These are phyloP conservation scores for Cryptomeria japonica DNA, from an alignment of 75 land plant species.

Conservation along the genomic window DNA sequence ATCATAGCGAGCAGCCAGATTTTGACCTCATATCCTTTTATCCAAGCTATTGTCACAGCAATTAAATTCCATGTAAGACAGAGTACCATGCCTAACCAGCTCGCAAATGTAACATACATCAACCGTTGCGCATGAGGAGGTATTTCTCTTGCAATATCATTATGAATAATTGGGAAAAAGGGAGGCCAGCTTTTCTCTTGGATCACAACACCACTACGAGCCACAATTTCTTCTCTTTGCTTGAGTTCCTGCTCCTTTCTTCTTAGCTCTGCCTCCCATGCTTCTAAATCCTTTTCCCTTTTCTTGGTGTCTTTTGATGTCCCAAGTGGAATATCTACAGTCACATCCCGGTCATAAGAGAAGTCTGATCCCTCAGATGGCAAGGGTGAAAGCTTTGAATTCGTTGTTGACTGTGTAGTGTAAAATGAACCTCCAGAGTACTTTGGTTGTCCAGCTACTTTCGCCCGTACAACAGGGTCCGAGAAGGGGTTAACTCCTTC, in stretches of 20 bases:
- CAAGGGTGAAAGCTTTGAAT: conserved; percentile 23
- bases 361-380: conserved; percentile 38
- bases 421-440: too few relatives aligned
- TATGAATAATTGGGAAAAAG: conserved; percentile 91
- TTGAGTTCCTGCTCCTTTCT: conserved; percentile 86
- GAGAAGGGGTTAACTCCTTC: conserved; percentile 24
- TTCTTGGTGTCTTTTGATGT: conserved; percentile 61
- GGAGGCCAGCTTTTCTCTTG: conserved; percentile 96
- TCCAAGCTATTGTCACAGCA: too few relatives aligned
- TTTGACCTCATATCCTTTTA: too few relatives aligned
- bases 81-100: conserved; percentile 84
- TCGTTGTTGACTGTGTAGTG: conserved; percentile 11
- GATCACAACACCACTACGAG: conserved; percentile 72
- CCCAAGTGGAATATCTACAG: conserved; percentile 87
- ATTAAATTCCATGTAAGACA: too few relatives aligned
- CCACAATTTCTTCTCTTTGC: conserved; percentile 85
- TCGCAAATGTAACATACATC: conserved; percentile 93
- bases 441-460: too few relatives aligned
- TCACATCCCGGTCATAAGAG: conserved; percentile 59
- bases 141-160: conserved; percentile 89
- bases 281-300: conserved; percentile 73
- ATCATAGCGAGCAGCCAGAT: too few relatives aligned
- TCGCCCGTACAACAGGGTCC: too few relatives aligned
- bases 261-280: conserved; percentile 78
- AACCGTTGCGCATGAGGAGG: conserved; percentile 80